These are phyloP conservation scores for Eragrostis nindensis DNA, from an alignment of 176 grass and related monocot genomes.

Conservation along the genomic window DNA sequence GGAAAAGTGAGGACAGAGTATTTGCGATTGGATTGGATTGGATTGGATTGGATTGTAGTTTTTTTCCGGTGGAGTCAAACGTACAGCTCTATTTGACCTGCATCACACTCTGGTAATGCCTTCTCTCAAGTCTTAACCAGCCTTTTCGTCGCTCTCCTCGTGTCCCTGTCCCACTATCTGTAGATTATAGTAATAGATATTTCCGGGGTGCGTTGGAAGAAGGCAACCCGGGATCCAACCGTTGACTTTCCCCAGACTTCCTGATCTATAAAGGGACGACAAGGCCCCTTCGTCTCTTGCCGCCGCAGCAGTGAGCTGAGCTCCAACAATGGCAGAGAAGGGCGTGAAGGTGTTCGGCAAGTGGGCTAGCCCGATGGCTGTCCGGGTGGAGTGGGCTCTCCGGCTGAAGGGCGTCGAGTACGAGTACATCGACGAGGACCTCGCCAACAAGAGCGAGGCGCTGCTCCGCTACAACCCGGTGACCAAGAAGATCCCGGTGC, in stretches of 20 bases:
- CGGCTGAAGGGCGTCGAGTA: constrained; percentile 63
- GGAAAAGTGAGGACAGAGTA: no score
- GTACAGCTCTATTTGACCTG: no score
- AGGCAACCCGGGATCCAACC: constrained; percentile 19
- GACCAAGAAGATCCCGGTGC: constrained; percentile 66
- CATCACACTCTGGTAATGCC: no score
- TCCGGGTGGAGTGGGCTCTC: constrained; percentile 63
- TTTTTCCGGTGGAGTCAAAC: no score
- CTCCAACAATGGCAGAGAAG: constrained; percentile 56
- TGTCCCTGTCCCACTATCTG: background rate
- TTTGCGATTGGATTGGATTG: no score
- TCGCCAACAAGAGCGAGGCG: constrained; percentile 58
- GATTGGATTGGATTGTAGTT: no score
- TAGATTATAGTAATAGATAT: background rate
- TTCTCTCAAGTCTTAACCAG: background rate
- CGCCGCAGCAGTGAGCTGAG: background rate
- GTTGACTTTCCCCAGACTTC: constrained; percentile 4
- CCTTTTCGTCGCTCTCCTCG: background rate
- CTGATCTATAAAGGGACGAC: background rate
- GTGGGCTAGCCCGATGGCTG: constrained; percentile 57
- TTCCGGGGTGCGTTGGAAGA: background rate
- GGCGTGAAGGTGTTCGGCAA: constrained; percentile 59
- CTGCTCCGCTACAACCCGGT: constrained; percentile 64
- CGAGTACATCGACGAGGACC: constrained; percentile 67
- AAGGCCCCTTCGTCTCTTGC: background rate